phyloP scores from a whole-genome alignment of 371 early-diverging fungal species.

The Saksenaea oblongispora region DNA sequence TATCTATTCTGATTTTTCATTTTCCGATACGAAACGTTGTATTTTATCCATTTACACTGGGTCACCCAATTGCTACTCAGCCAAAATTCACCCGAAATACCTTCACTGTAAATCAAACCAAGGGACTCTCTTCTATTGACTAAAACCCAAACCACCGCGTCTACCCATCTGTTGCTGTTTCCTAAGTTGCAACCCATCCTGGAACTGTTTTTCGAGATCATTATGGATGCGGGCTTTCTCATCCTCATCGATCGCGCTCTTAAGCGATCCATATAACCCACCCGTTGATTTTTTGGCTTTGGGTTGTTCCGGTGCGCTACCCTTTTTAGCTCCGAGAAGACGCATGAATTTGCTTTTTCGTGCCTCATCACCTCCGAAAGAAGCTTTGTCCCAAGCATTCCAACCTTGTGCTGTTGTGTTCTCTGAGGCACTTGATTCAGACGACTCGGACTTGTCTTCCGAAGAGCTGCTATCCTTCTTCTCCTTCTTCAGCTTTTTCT shows the following conservation, averaged over 20 bases:
- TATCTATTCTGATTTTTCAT: no score
- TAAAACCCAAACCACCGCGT: conserved; percentile 51
- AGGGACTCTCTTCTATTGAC: conserved; percentile 8
- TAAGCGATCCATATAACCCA: conserved; percentile 42
- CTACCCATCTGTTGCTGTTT: conserved; percentile 49
- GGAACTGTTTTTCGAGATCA: conserved; percentile 48
- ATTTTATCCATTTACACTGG: no score
- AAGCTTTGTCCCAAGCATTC: conserved; percentile 55
- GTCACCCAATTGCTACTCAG: no score
- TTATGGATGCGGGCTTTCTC: conserved; percentile 35
- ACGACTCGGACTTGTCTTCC: not conserved
- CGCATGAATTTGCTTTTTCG: conserved; percentile 51
- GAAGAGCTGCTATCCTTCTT: not conserved
- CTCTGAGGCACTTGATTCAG: not conserved
- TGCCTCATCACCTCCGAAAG: conserved; percentile 46
- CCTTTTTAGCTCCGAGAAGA: conserved; percentile 48
- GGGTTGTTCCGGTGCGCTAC: conserved; percentile 6
- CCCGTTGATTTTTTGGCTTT: conserved; percentile 21
- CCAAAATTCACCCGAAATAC: no score
- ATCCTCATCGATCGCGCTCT: conserved; percentile 49
- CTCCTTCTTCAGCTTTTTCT: conserved; percentile 20
- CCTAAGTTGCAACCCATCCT: conserved; percentile 44
- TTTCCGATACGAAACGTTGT: no score
- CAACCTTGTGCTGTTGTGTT: conserved; percentile 16
- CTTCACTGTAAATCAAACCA: not conserved